These are phyloP conservation scores for Roridomyces roridus DNA, from an alignment of 768 basidiomycete genomes.

Conservation along the genomic window DNA sequence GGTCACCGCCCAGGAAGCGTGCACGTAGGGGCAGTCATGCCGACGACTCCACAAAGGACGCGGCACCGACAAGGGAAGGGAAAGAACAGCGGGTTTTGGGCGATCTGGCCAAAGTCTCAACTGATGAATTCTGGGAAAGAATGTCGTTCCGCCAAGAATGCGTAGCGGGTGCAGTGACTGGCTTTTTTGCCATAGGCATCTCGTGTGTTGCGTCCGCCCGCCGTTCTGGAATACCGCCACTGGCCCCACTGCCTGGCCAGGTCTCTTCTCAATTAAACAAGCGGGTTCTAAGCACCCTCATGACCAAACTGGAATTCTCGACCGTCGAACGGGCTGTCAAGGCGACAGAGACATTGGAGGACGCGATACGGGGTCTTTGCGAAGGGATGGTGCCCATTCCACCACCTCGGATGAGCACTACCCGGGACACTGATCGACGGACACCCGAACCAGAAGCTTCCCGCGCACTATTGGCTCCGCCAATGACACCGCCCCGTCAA, in stretches of 20 bases:
- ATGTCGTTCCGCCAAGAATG: slow-evolving; percentile 98
- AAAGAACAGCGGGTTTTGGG: slow-evolving; percentile 51
- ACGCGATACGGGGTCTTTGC: slow-evolving; percentile 72
- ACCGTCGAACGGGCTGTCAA: slow-evolving; percentile 65
- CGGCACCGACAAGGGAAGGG: slow-evolving; percentile 30
- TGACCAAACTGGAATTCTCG: slow-evolving; percentile 81
- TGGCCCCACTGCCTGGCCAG: slow-evolving; percentile 62
- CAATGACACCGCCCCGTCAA: slow-evolving; percentile 56
- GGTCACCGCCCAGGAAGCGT: slow-evolving; percentile 69
- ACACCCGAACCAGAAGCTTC: slow-evolving; percentile 48
- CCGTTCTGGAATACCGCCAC: slow-evolving; percentile 43
- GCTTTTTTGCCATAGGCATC: slow-evolving; percentile 67
- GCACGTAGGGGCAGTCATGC: slow-evolving; percentile 37
- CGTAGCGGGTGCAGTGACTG: slow-evolving; percentile 86
- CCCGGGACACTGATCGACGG: slow-evolving; percentile 35
- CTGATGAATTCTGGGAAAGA: slow-evolving; percentile 95
- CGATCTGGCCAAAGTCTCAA: slow-evolving; percentile 62
- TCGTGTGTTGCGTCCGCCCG: slow-evolving; percentile 9
- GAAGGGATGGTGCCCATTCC: slow-evolving; percentile 57
- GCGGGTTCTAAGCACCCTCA: slow-evolving; percentile 71
- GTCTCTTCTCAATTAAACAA: slow-evolving; percentile 71
- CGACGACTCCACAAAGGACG: slow-evolving; percentile 26
- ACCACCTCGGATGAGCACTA: slow-evolving; percentile 12
- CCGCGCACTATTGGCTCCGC: slow-evolving; percentile 45
- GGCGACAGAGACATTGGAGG: slow-evolving; percentile 76